Percentiles rank a stretch among this genome's conserved stretches.
These are phyloP conservation scores for Paraglomus occultum DNA, from an alignment of 192 early-diverging fungal genomes.

Conservation along the genomic window DNA sequence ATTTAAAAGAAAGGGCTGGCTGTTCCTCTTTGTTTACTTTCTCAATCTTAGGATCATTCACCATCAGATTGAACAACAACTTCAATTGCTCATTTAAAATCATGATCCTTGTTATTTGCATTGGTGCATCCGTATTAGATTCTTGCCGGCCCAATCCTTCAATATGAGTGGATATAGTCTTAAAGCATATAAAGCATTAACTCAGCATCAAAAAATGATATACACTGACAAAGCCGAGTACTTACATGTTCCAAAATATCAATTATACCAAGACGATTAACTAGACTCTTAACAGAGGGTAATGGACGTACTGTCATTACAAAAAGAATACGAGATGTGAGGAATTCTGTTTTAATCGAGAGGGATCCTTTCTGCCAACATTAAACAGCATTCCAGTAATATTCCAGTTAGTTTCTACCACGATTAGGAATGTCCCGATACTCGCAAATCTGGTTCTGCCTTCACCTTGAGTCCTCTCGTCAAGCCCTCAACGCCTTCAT, in stretches of 20 bases:
- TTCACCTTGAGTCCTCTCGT: slow-evolving; percentile 47
- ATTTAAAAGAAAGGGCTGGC: slow-evolving; percentile 19
- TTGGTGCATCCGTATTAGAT: neutral
- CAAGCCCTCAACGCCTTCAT: slow-evolving; percentile 41
- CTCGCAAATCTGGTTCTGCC: neutral
- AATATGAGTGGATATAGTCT: slow-evolving; percentile 2
- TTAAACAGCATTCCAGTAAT: neutral
- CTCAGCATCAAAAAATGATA: slow-evolving; percentile 1
- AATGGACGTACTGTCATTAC: slow-evolving; percentile 55
- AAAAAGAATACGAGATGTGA: slow-evolving; percentile 65
- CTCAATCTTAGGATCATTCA: slow-evolving; percentile 38
- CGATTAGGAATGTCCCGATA: too few relatives aligned
- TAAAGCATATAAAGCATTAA: slow-evolving; percentile 18
- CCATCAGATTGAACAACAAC: slow-evolving; percentile 52
- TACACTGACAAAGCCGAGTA: neutral
- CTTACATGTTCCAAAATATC: slow-evolving; percentile 41
- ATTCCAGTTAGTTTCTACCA: neutral
- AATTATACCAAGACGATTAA: slow-evolving; percentile 41
- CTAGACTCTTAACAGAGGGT: slow-evolving; percentile 39
- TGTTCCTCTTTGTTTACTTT: slow-evolving; percentile 19
- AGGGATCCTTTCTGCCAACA: slow-evolving; percentile 30
- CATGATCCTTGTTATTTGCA: slow-evolving; percentile 41
- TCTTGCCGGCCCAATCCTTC: slow-evolving; percentile 8
- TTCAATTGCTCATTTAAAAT: slow-evolving; percentile 53
- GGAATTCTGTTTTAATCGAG: slow-evolving; percentile 56